Evolutionary conservation across 768 basidiomycete species (phyloP).

Genomic region (Suillus ampliporus): DNA sequence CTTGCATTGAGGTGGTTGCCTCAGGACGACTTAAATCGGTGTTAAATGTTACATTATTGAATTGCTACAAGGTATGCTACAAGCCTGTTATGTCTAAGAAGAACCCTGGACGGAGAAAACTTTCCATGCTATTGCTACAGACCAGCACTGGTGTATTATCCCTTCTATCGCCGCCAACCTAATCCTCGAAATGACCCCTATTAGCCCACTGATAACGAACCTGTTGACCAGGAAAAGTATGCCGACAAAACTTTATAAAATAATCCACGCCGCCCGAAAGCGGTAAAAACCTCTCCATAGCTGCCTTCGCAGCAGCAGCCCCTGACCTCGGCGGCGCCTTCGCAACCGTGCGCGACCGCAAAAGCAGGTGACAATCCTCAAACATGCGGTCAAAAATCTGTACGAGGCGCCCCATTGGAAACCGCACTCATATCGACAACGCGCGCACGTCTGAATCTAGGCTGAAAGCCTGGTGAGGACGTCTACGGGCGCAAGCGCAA

Average conservation of each 20-base stretch:
- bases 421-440: neutral
- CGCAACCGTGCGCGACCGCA: neutral
- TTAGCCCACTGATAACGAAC: neutral
- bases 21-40: no score
- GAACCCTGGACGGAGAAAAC: neutral
- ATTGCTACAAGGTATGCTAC: neutral
- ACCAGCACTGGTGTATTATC: neutral
- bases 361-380: neutral
- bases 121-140: neutral
- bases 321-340: neutral
- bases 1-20: no score
- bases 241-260: slow-evolving; percentile 3
- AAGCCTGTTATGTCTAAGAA: neutral
- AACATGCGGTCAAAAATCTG: slow-evolving; percentile 1
- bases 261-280: slow-evolving; percentile 4
- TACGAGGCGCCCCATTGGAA: neutral
- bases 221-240: neutral
- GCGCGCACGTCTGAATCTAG: neutral
- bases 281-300: slow-evolving; percentile 2
- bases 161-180: neutral
- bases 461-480: neutral
- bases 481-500: neutral
- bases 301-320: neutral
- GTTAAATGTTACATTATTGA: neutral
- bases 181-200: neutral